A percentile compares a stretch with the other conserved stretches of the same genome.
phyloP scores from a whole-genome alignment of 1,139 yeast species.

The Geotrichum macrosporum region DNA sequence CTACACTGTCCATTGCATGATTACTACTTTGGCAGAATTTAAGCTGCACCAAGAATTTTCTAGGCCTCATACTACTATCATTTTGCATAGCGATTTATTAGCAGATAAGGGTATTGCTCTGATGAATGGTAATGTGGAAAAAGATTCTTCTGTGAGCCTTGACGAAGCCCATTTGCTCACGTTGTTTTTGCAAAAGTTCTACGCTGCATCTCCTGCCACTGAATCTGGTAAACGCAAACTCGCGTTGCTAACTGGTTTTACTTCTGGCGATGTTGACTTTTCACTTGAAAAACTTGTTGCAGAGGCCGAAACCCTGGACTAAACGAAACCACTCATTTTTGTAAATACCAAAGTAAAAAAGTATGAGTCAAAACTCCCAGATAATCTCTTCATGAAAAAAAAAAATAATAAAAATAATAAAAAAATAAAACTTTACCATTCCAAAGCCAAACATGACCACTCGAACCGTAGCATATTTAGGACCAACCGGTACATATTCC shows the following conservation, averaged over 20 bases:
- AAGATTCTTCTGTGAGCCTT: slow-evolving; percentile 55
- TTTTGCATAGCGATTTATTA: slow-evolving; percentile 77
- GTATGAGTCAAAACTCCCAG: slow-evolving; percentile 4
- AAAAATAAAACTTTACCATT: not conserved
- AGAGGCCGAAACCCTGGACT: slow-evolving; percentile 69
- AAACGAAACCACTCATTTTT: no score
- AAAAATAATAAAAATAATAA: no score
- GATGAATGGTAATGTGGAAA: slow-evolving; percentile 84
- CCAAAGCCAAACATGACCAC: not conserved
- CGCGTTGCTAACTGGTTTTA: slow-evolving; percentile 60
- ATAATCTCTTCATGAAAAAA: no score
- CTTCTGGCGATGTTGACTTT: slow-evolving; percentile 61
- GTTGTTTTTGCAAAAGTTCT: slow-evolving; percentile 81
- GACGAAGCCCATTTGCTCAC: slow-evolving; percentile 77
- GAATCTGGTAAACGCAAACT: slow-evolving; percentile 45
- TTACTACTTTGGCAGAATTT: slow-evolving; percentile 89
- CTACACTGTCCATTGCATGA: slow-evolving; percentile 78
- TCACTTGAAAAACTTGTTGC: slow-evolving; percentile 60
- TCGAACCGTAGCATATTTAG: slow-evolving; percentile 61
- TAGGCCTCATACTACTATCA: slow-evolving; percentile 87
- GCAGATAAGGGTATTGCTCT: slow-evolving; percentile 61
- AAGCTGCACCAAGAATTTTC: slow-evolving; percentile 89
- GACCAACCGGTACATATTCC: slow-evolving; percentile 89
- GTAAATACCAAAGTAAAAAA: not conserved
- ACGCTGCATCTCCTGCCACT: slow-evolving; percentile 58